Conservation (phyloP, 768 basidiomycete species). For the Leucocoprinus leucothites region DNA sequence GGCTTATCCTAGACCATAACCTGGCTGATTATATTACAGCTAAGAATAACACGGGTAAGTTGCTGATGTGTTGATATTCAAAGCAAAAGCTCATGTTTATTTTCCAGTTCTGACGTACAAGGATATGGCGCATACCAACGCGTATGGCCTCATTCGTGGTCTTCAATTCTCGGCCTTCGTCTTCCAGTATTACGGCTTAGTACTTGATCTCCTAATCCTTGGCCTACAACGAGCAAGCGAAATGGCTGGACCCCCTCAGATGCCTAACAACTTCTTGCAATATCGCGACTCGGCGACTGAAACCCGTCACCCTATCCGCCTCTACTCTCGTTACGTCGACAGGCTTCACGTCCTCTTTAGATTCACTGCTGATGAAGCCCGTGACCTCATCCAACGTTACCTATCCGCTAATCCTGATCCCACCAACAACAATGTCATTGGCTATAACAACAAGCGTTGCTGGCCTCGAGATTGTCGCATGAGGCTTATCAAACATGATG, state of each 20-base stretch:
- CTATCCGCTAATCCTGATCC: slow-evolving; percentile 97
- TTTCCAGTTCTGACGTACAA: slow-evolving; percentile 19
- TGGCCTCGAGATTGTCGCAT: slow-evolving; percentile 99
- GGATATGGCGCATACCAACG: slow-evolving; percentile 97
- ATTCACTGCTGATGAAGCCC: slow-evolving; percentile 94
- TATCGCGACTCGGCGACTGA: slow-evolving; percentile 95
- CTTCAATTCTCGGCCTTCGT: slow-evolving; percentile 98
- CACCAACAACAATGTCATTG: slow-evolving; percentile 98
- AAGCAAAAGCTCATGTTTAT: not conserved
- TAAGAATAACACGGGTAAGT: slow-evolving; percentile 88
- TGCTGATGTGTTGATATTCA: not conserved
- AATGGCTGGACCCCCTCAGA: slow-evolving; percentile 97
- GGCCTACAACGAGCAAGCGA: slow-evolving; percentile 98
- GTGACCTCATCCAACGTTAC: slow-evolving; percentile 97
- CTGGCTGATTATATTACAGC: slow-evolving; percentile 98
- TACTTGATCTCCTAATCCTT: slow-evolving; percentile 92
- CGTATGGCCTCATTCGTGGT: slow-evolving; percentile 94
- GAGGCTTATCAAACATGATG: slow-evolving; percentile 98
- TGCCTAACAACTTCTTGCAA: slow-evolving; percentile 98
- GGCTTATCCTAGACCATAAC: slow-evolving; percentile 97
- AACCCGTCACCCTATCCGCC: slow-evolving; percentile 94
- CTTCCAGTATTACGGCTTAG: slow-evolving; percentile 98
- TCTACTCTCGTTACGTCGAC: slow-evolving; percentile 97
- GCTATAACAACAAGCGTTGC: slow-evolving; percentile 98
- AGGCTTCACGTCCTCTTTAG: slow-evolving; percentile 94